Conservation (phyloP, 176 grass and related monocot genomes). For the Oryza officinalis region DNA sequence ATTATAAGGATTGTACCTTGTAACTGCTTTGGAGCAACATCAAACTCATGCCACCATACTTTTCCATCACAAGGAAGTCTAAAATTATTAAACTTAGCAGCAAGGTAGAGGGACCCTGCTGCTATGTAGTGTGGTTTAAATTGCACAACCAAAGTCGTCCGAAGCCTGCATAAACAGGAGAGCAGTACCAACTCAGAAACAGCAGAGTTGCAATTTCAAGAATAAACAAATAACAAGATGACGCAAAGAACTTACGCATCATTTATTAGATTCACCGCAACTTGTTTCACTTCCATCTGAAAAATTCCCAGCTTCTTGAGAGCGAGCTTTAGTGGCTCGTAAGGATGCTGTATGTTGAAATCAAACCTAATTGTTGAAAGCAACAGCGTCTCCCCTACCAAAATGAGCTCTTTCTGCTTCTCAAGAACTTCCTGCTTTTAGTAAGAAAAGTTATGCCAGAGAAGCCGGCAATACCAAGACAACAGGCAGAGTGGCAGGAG, state of each 20-base stretch:
- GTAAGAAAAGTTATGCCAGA: constrained; percentile 4
- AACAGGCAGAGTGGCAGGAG: constrained; percentile 5
- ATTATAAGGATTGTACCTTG: constrained; percentile 34
- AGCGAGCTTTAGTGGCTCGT: constrained; percentile 56
- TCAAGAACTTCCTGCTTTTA: constrained; percentile 48
- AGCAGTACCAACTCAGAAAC: constrained; percentile 24
- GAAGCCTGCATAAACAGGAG: constrained; percentile 35
- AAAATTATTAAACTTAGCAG: constrained; percentile 43
- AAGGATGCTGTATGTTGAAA: constrained; percentile 69
- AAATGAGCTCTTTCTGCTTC: constrained; percentile 60
- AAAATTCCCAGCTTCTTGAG: constrained; percentile 54
- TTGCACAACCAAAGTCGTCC: constrained; percentile 51
- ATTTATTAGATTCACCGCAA: constrained; percentile 56
- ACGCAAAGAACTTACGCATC: constrained; percentile 40
- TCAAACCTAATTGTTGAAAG: constrained; percentile 73
- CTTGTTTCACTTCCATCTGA: constrained; percentile 54
- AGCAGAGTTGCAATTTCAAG: constrained; percentile 12
- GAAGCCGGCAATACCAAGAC: constrained; percentile 7
- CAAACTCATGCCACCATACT: constrained; percentile 62
- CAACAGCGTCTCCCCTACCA: constrained; percentile 61
- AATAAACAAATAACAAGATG: constrained; percentile 13
- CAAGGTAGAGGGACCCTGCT: constrained; percentile 50
- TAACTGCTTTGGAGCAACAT: constrained; percentile 50
- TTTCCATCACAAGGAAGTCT: constrained; percentile 39
- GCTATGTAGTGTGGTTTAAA: constrained; percentile 68